Evolutionary conservation across 768 basidiomycete species (phyloP).

Genomic region (Tulasnella sp.): DNA sequence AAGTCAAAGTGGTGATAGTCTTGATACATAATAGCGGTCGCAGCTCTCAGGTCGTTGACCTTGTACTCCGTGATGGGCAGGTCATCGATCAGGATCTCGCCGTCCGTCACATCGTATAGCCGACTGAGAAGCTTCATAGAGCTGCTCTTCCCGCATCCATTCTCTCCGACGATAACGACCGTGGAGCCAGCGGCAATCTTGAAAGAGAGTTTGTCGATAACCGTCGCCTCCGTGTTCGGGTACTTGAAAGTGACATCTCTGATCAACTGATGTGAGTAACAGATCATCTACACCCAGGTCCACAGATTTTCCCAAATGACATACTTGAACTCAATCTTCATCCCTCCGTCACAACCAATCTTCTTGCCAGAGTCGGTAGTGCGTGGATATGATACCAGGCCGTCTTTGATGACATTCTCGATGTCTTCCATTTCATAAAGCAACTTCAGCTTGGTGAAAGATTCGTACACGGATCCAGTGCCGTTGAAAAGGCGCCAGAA

Average conservation of each 20-base stretch:
- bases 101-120: conserved; percentile 21
- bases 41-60: conserved; percentile 27
- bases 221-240: conserved; percentile 26
- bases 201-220: conserved; percentile 30
- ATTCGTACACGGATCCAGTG: not conserved
- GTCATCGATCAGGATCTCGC: conserved; percentile 33
- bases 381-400: conserved; percentile 5
- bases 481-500: not conserved
- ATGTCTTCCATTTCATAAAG: conserved; percentile 17
- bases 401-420: conserved; percentile 13
- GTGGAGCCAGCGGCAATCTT: conserved; percentile 35
- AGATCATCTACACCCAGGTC: not conserved
- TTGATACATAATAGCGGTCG: conserved; percentile 36
- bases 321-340: conserved; percentile 19
- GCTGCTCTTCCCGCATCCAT: conserved; percentile 37
- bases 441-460: conserved; percentile 1
- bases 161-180: conserved; percentile 46
- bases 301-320: not conserved
- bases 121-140: conserved; percentile 24
- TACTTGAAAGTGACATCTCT: conserved; percentile 47
- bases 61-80: conserved; percentile 27
- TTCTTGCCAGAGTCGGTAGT: not conserved
- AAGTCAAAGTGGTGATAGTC: conserved; percentile 31
- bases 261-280: not conserved
- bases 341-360: not conserved